A percentile compares a stretch with the other conserved stretches of the same genome.
These are phyloP conservation scores for Phytophthora sojae DNA, from an alignment of 352 stramenopile species.

Conservation along the genomic window DNA sequence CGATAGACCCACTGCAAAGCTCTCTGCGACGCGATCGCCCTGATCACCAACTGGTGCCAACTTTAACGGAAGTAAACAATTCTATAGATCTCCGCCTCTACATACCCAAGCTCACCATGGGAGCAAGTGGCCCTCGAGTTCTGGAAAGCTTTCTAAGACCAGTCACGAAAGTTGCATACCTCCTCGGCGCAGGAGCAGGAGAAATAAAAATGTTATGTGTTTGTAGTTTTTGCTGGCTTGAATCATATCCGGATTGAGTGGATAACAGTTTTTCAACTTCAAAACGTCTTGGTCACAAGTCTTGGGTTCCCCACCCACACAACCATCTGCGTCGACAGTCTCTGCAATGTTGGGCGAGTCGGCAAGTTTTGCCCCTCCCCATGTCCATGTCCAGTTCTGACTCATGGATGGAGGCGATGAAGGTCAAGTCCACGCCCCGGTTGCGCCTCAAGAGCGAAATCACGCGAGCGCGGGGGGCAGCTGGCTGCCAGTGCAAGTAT, in stretches of 20 bases:
- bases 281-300: too few species aligned
- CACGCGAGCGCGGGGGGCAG: background rate
- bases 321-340: conserved; percentile 2
- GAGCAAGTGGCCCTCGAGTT: too few species aligned
- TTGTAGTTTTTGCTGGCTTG: too few species aligned
- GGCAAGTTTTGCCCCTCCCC: conserved; percentile 2
- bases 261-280: too few species aligned
- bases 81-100: background rate
- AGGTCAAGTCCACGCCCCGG: background rate
- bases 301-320: background rate
- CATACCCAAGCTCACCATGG: background rate
- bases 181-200: too few species aligned
- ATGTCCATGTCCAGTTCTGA: conserved; percentile 14
- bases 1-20: background rate
- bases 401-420: conserved; percentile 2
- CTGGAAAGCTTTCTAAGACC: too few species aligned
- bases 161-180: too few species aligned
- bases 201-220: too few species aligned
- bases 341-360: background rate
- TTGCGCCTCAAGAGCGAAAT: conserved; percentile 4
- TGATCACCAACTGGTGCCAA: conserved; percentile 2
- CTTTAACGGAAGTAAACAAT: background rate
- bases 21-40: background rate
- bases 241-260: too few species aligned
- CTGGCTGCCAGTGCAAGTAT: background rate